Evolutionary conservation across 176 grass and related monocot species (phyloP).

Genomic region (Calamus simplicifolius): DNA sequence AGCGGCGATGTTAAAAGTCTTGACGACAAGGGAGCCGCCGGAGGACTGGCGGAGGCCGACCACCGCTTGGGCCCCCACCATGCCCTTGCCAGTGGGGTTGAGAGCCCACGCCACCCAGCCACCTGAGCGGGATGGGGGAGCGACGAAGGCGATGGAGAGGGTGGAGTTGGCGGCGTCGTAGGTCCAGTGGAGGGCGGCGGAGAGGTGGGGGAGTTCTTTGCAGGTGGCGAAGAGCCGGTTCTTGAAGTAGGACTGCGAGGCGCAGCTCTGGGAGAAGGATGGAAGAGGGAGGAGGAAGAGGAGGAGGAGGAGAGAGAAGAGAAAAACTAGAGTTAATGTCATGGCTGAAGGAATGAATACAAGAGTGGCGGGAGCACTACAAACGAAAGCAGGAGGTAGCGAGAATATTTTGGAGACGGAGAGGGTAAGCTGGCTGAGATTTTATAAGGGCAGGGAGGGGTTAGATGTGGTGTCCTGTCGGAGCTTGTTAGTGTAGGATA

Average conservation of each 20-base stretch:
- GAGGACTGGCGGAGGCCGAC: constrained; percentile 15
- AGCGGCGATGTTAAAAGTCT: constrained; percentile 34
- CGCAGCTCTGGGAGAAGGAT: constrained; percentile 14
- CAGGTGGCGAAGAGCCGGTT: constrained; percentile 47
- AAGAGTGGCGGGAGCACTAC: too few relatives aligned
- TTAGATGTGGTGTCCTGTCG: too few relatives aligned
- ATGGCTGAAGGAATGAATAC: too few relatives aligned
- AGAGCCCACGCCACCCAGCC: constrained; percentile 67
- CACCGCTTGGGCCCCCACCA: constrained; percentile 50
- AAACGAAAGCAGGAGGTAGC: too few relatives aligned
- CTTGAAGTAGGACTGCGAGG: constrained; percentile 23
- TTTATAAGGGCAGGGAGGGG: too few relatives aligned
- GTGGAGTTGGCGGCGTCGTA: constrained; percentile 29
- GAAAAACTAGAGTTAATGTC: too few relatives aligned
- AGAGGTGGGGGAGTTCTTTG: constrained; percentile 45
- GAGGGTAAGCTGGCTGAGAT: too few relatives aligned
- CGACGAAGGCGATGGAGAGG: constrained; percentile 47
- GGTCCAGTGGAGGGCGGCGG: constrained; percentile 57
- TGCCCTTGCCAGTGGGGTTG: constrained; percentile 33
- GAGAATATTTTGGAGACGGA: too few relatives aligned
- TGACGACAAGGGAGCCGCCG: constrained; percentile 29
- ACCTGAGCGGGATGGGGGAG: constrained; percentile 19
- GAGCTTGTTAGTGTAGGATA: too few relatives aligned
- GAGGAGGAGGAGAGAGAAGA: too few relatives aligned
- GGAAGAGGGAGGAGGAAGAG: too few relatives aligned